phyloP scores from a whole-genome alignment of 176 grass and related monocot species.

The Rhynchospora tenuis region DNA sequence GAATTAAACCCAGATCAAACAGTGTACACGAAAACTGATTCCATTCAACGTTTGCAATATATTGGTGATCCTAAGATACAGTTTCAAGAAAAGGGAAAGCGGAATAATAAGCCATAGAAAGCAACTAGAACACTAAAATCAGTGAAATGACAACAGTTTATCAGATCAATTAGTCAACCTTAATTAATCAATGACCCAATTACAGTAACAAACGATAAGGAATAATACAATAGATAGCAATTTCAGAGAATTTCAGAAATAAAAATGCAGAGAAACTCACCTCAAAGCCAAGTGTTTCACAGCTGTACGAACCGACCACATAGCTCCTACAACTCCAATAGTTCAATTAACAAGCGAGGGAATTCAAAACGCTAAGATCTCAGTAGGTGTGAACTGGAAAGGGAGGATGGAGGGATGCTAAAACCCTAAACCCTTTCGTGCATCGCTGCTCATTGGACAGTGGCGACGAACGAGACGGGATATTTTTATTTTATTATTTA shows the following conservation, averaged over 20 bases:
- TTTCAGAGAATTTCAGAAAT: neutral
- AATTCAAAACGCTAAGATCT: neutral
- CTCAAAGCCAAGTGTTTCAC: conserved; percentile 27
- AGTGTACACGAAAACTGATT: neutral
- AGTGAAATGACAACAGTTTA: neutral
- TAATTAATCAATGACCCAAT: neutral
- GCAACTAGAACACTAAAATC: neutral
- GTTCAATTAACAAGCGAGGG: neutral
- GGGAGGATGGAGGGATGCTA: conserved; percentile 9
- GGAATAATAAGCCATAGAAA: neutral
- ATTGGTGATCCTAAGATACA: neutral
- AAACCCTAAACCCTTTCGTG: conserved; percentile 42
- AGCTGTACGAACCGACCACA: conserved; percentile 63
- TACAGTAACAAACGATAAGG: neutral
- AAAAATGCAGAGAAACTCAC: conserved; percentile 17
- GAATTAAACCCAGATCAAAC: neutral
- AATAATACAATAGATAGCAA: neutral
- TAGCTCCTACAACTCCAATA: conserved; percentile 17
- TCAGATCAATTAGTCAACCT: neutral
- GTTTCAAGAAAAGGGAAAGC: neutral
- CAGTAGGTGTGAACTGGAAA: neutral
- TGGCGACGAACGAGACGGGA: too few relatives aligned
- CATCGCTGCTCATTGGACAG: too few relatives aligned
- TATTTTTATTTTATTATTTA: too few relatives aligned
- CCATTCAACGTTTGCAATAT: neutral